Base-by-base conservation (phyloP, 2,329 filamentous ascomycete species). In the Trichoderma sp. region DNA sequence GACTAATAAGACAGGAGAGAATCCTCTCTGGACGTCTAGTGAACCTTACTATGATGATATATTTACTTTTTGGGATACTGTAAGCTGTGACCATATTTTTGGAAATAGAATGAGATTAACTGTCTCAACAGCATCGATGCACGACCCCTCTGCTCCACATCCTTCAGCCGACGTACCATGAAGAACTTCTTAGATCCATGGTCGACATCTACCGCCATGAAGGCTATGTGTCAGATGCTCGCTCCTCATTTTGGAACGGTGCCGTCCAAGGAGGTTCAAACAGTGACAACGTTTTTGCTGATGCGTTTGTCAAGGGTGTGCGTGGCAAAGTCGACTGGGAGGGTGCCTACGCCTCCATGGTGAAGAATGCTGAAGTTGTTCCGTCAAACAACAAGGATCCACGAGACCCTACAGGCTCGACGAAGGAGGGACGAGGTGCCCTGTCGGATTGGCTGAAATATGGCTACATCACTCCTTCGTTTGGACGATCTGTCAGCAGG, bases 31-130 rank as follows among this genome's bases (percentile, higher is more conserved):
- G 89, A 74, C 79, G 1, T 89, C 87, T 1, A 72, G 74, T 0
- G 90, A 92, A 75, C 89, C 90, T 2, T 91, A 90, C 73, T 92
- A 90, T 72, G 87, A 90, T 68, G 90, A 92, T 68, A 86, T 89
- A 17, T 91, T 90, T 73, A 92, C 90, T 0, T 84, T 90, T 25
- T 92, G 90, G 90, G 85, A 87, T 68, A 77, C 74, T 29, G 72
- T 76, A 64, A 61, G 72, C 63, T 19, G n/a, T n/a, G 5, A 9
- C 37, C n/a, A 9, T 7, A 9, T 17, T 25, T 15, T 6, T n/a
- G 10, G 17, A 27, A 2, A 15, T 17, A 1, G n/a, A 35, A 5
- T 39, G 12, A 19, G 17, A 22, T 25, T 56, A n/a, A 45, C 7
- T 3, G 4, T n/a, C 29, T 25, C 3, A 79, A 72, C 15, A 78